phyloP scores from a whole-genome alignment of 192 early-diverging fungal species.

The Backusella psychrophila region DNA sequence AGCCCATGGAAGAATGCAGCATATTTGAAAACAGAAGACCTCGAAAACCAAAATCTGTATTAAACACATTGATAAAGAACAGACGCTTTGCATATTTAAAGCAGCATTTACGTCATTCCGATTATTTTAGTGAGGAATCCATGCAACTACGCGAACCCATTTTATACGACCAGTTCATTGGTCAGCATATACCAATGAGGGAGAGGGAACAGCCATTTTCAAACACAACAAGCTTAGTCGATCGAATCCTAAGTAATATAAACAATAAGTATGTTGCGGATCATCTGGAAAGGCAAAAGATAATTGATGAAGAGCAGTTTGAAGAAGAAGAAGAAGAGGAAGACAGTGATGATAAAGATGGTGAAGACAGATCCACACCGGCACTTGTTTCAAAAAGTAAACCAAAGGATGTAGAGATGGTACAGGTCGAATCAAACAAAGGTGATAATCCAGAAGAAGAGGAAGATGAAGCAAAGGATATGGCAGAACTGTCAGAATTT shows the following conservation, averaged over 20 bases:
- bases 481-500: conserved; percentile 8
- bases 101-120: conserved; percentile 21
- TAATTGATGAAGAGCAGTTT: conserved; percentile 33
- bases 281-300: conserved; percentile 16
- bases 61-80: conserved; percentile 30
- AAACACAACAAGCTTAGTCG: conserved; percentile 30
- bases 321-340: conserved; percentile 42
- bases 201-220: conserved; percentile 26
- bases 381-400: conserved; percentile 25
- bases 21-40: background rate
- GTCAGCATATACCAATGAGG: conserved; percentile 34
- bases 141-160: conserved; percentile 40
- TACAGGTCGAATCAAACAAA: conserved; percentile 9
- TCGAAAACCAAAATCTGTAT: background rate
- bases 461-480: background rate
- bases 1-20: background rate
- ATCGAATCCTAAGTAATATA: conserved; percentile 35
- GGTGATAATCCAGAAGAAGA: background rate
- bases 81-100: conserved; percentile 38
- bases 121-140: conserved; percentile 40
- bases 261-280: conserved; percentile 33
- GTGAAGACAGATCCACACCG: conserved; percentile 1
- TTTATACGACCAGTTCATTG: conserved; percentile 43
- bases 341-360: conserved; percentile 18
- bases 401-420: conserved; percentile 21